These are phyloP conservation scores for Diaporthe sp. DNA, from an alignment of 2,329 filamentous ascomycete species.

Conservation along the genomic window DNA sequence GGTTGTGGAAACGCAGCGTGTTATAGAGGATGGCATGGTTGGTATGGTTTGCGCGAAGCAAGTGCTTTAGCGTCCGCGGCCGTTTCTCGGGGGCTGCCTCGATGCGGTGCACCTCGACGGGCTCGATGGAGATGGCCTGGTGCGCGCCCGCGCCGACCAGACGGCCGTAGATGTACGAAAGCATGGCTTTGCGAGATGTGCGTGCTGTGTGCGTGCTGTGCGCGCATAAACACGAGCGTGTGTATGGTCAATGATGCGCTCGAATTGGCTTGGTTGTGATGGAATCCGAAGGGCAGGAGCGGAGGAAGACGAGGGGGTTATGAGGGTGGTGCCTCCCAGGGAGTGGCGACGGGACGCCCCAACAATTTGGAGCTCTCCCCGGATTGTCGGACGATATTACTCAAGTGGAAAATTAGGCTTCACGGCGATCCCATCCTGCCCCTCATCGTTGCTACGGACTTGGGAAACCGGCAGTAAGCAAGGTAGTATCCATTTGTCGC, in stretches of 20 bases:
- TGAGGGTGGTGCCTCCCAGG: neutral
- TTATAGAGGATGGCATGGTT: constrained; percentile 90
- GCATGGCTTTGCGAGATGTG: constrained; percentile 43
- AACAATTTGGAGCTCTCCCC: constrained; percentile 31
- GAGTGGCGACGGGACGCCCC: constrained; percentile 22
- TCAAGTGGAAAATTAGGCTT: constrained; percentile 2
- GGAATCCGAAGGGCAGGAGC: no score
- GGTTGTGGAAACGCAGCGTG: constrained; percentile 82
- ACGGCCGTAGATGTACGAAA: constrained; percentile 51
- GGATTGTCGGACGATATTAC: constrained; percentile 20
- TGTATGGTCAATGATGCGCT: neutral
- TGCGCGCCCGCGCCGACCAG: constrained; percentile 44
- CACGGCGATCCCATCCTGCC: constrained; percentile 4
- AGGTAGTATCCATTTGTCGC: neutral
- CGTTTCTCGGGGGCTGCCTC: constrained; percentile 85
- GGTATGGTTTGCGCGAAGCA: constrained; percentile 91
- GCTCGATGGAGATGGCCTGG: constrained; percentile 69
- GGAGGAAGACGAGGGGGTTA: neutral
- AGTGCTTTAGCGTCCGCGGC: constrained; percentile 87
- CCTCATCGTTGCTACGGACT: neutral
- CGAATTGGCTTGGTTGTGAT: neutral
- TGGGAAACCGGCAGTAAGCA: neutral
- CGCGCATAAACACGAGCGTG: neutral
- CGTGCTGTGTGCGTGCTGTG: constrained; percentile 23
- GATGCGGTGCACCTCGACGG: constrained; percentile 82